phyloP scores from a whole-genome alignment of 441 rosid species.

The Gossypium lobatum region DNA sequence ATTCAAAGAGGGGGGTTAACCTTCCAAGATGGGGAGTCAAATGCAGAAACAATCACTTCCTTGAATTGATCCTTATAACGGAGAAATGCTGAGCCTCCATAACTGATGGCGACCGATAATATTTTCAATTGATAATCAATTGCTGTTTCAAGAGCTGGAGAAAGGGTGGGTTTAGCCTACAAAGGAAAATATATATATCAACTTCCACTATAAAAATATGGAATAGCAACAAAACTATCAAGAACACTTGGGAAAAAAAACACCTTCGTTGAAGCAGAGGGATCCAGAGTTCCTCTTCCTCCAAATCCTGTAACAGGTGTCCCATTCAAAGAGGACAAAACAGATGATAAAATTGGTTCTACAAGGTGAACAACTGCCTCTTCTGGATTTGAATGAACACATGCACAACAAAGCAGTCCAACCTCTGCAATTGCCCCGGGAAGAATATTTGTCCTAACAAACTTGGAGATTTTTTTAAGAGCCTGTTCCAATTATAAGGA shows the following conservation, averaged over 20 bases:
- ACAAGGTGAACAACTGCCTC: conserved; percentile 85
- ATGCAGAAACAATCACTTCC: conserved; percentile 78
- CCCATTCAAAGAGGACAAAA: conserved; percentile 83
- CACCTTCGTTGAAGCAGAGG: conserved; percentile 67
- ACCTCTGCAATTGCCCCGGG: conserved; percentile 99
- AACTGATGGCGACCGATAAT: conserved; percentile 83
- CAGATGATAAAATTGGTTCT: conserved; percentile 78
- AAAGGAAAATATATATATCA: conserved; percentile 18
- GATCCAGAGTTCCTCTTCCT: conserved; percentile 56
- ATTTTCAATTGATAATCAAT: conserved; percentile 93
- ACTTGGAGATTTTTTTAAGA: conserved; percentile 92
- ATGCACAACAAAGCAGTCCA: conserved; percentile 98
- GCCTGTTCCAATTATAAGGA: conserved; percentile 51
- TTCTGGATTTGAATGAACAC: conserved; percentile 92
- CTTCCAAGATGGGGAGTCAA: conserved; percentile 99
- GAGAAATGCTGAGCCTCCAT: conserved; percentile 87
- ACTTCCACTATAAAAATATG: conserved; percentile 20
- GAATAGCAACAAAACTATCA: conserved; percentile 18
- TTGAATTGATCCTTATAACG: conserved; percentile 62
- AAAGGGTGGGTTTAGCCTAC: conserved; percentile 72
- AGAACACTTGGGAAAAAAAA: conserved; percentile 19
- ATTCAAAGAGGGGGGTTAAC: conserved; percentile 22
- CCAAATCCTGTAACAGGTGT: conserved; percentile 90
- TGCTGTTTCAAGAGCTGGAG: conserved; percentile 95
- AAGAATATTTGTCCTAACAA: conserved; percentile 88